phyloP scores from a whole-genome alignment of 345 rosid species.

The Rhodomyrtus tomentosa region DNA sequence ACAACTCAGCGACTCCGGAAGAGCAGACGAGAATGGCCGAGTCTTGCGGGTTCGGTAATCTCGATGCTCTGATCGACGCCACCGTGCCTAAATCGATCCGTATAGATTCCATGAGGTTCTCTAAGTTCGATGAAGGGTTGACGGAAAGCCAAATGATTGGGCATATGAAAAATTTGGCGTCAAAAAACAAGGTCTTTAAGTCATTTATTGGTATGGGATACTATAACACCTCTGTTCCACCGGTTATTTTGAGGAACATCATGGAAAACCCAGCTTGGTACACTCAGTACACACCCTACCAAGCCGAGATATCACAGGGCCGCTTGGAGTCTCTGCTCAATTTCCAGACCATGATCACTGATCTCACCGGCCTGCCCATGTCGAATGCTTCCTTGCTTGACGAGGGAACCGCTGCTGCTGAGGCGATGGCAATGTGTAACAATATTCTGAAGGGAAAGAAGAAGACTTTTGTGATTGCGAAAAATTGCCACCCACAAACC shows the following conservation, averaged over 20 bases:
- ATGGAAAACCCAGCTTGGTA: constrained; percentile 99
- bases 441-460: constrained; percentile 79
- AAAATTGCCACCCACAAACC: constrained; percentile 87
- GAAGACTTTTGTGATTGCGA: constrained; percentile 82
- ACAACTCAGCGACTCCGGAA: constrained; percentile 87
- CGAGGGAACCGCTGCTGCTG: constrained; percentile 98
- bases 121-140: constrained; percentile 76
- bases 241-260: constrained; percentile 88
- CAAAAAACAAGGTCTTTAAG: constrained; percentile 74
- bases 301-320: constrained; percentile 96
- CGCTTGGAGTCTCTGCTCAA: constrained; percentile 83
- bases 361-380: constrained; percentile 92
- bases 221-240: constrained; percentile 75
- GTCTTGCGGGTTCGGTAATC: constrained; percentile 54
- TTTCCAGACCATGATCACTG: constrained; percentile 81
- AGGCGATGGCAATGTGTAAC: constrained; percentile 99
- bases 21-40: constrained; percentile 74
- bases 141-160: constrained; percentile 83
- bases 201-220: constrained; percentile 95
- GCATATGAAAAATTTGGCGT: constrained; percentile 68
- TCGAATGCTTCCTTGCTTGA: constrained; percentile 90
- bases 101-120: constrained; percentile 71
- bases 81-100: constrained; percentile 98
- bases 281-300: constrained; percentile 95
- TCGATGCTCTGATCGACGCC: constrained; percentile 66